A percentile compares a stretch with the other conserved stretches of the same genome.
Evolutionary conservation across 139 green algal genomes (phyloP).

Genomic region (Closterium sp.): DNA sequence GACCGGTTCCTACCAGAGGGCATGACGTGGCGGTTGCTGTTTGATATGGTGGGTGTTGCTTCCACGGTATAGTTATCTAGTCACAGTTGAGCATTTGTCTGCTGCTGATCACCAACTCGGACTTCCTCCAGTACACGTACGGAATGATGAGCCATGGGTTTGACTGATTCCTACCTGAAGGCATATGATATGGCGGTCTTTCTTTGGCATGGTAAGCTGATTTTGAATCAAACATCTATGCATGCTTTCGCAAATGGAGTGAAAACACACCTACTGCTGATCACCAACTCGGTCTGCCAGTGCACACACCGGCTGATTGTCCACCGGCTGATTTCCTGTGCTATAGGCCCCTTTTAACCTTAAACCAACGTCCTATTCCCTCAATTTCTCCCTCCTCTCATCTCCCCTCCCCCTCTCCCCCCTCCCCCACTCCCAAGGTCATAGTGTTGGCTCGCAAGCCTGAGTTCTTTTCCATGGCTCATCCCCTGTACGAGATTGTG

Average conservation of each 20-base stretch:
- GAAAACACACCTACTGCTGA: constrained; percentile 94
- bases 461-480: constrained; percentile 83
- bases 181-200: constrained; percentile 84
- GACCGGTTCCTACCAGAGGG: constrained; percentile 73
- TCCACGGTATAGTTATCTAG: no score
- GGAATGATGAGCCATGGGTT: neutral
- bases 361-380: constrained; percentile 92
- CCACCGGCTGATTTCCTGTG: no score
- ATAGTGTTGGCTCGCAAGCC: constrained; percentile 90
- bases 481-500: constrained; percentile 77
- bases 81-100: no score
- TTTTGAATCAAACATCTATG: no score
- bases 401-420: neutral
- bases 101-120: neutral
- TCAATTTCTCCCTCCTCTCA: no score
- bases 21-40: constrained; percentile 88
- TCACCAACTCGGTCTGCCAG: constrained; percentile 84
- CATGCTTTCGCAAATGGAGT: no score
- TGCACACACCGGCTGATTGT: neutral
- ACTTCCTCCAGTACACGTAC: constrained; percentile 17
- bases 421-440: constrained; percentile 41
- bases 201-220: constrained; percentile 90
- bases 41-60: constrained; percentile 79
- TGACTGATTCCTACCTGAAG: constrained; percentile 71
- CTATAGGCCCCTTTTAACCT: no score